phyloP scores from a whole-genome alignment of 805 yeast genomes.

The Schizosaccharomyces octosporus region DNA sequence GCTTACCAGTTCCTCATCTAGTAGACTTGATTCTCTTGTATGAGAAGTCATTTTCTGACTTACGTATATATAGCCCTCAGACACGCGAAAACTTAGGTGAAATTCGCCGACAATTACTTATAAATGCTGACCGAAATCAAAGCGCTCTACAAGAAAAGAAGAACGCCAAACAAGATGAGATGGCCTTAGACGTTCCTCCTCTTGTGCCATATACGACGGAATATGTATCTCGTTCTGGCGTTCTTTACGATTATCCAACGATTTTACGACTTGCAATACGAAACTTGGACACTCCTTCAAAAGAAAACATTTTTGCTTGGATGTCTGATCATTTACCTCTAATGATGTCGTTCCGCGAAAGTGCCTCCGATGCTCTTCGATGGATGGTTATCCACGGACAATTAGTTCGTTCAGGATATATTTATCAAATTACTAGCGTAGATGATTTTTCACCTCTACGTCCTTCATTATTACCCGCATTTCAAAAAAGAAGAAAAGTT shows the following conservation, averaged over 20 bases:
- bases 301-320: background rate
- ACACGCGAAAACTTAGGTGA: constrained; percentile 10
- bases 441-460: background rate
- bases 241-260: constrained; percentile 7
- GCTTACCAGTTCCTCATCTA: constrained; percentile 17
- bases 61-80: constrained; percentile 18
- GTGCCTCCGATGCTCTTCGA: background rate
- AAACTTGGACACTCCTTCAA: background rate
- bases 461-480: background rate
- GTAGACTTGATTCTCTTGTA: constrained; percentile 17
- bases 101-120: background rate
- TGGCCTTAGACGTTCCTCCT: background rate
- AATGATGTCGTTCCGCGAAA: background rate
- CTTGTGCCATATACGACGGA: constrained; percentile 7
- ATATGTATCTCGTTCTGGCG: constrained; percentile 12
- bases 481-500: background rate
- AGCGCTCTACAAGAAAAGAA: background rate
- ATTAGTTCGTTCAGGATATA: background rate
- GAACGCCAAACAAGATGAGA: background rate
- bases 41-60: constrained; percentile 15
- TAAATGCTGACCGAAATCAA: background rate
- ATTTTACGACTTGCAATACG: background rate
- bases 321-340: background rate
- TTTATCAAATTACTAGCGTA: background rate
- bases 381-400: background rate